phyloP scores from a whole-genome alignment of 805 yeast species.

The Wickerhamomyces xylosicus region DNA sequence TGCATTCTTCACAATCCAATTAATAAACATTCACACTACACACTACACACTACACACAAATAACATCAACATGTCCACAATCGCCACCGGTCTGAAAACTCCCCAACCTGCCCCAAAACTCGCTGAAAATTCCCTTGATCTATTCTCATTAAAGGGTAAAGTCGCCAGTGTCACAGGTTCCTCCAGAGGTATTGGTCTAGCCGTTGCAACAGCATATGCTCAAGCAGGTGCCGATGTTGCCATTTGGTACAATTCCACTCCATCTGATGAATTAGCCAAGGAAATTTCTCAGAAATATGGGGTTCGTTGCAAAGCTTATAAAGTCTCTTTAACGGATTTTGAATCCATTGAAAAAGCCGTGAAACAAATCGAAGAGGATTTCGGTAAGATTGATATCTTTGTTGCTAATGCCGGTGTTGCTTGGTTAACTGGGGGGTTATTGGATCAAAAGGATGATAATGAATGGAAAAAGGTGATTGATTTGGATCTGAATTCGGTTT shows the following conservation, averaged over 20 bases:
- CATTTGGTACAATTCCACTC: constrained; percentile 20
- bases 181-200: constrained; percentile 74
- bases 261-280: constrained; percentile 28
- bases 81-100: constrained; percentile 15
- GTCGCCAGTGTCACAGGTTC: constrained; percentile 82
- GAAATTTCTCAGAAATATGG: constrained; percentile 53
- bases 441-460: constrained; percentile 31
- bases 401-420: constrained; percentile 90
- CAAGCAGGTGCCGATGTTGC: constrained; percentile 89
- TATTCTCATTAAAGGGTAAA: constrained; percentile 76
- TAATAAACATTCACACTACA: not conserved
- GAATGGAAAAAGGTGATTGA: constrained; percentile 69
- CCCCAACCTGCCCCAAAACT: constrained; percentile 46
- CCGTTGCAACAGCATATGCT: constrained; percentile 75
- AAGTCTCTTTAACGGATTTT: constrained; percentile 23
- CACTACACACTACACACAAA: not conserved
- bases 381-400: constrained; percentile 66
- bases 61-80: constrained; percentile 13
- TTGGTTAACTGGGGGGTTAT: constrained; percentile 58
- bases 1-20: no score
- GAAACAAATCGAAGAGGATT: constrained; percentile 43
- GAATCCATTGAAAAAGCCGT: constrained; percentile 21
- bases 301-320: constrained; percentile 52
- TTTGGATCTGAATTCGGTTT: constrained; percentile 72
- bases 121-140: constrained; percentile 44